A percentile compares a stretch with the other conserved stretches of the same genome.
Conservation (phyloP, 2,329 filamentous ascomycete genomes). For the Penicillium sp. region DNA sequence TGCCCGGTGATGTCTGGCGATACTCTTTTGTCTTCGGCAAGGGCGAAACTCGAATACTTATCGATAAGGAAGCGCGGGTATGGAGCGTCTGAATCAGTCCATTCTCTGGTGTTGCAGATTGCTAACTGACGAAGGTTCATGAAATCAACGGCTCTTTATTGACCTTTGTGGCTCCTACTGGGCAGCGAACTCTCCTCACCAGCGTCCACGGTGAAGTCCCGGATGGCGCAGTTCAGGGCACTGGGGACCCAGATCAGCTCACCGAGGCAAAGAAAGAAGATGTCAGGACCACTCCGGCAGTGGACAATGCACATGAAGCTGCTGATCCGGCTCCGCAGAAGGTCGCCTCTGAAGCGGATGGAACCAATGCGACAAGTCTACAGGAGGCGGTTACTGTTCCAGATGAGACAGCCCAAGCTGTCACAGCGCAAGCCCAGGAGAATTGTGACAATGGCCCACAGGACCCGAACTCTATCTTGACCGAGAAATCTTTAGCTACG, state of each 20-base stretch:
- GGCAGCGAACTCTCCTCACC: conserved; percentile 33
- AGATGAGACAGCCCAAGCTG: not conserved
- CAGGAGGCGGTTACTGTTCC: not conserved
- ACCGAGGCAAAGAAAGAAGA: not conserved
- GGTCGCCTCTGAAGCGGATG: not conserved
- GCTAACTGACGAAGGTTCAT: conserved; percentile 27
- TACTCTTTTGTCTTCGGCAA: conserved; percentile 31
- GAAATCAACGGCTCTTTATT: conserved; percentile 30
- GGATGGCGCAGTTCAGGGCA: not conserved
- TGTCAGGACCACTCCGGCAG: not conserved
- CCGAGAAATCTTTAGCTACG: not conserved
- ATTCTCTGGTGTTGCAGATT: not conserved
- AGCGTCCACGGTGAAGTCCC: conserved; percentile 2
- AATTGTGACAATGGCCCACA: not conserved
- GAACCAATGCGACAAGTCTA: not conserved
- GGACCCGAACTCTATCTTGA: not conserved
- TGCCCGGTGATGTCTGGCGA: conserved; percentile 41
- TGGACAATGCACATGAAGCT: not conserved
- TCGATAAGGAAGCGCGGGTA: conserved; percentile 44
- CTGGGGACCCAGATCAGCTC: not conserved
- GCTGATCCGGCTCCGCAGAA: not conserved
- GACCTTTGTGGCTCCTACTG: conserved; percentile 39
- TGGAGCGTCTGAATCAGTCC: conserved; percentile 1
- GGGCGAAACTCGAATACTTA: conserved; percentile 23
- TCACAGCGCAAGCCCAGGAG: not conserved